Percentiles rank a stretch among this genome's conserved stretches.
Evolutionary conservation across 352 stramenopile genomes (phyloP).

Genomic region (Thraustotheca clavata): DNA sequence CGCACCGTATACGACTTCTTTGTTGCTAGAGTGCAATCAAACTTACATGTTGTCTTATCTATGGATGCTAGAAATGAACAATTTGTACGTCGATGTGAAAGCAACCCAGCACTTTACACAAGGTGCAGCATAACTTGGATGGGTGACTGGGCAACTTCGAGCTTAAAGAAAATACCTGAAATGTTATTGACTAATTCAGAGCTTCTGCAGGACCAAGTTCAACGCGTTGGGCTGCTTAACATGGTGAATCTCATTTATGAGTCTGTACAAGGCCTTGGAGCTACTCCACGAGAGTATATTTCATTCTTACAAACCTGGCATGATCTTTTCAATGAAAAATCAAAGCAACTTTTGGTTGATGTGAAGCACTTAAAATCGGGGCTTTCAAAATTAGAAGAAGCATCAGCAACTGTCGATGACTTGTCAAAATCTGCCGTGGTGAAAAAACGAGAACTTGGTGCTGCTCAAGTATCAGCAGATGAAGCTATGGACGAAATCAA

Average conservation of each 20-base stretch:
- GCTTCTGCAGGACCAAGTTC: conserved; percentile 49
- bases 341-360: conserved; percentile 77
- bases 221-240: conserved; percentile 31
- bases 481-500: conserved; percentile 94
- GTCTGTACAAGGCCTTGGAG: conserved; percentile 54
- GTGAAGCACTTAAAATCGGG: conserved; percentile 85
- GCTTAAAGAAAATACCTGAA: conserved; percentile 70
- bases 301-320: conserved; percentile 79
- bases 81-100: conserved; percentile 87
- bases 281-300: conserved; percentile 79
- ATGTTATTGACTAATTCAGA: conserved; percentile 41
- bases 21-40: conserved; percentile 77
- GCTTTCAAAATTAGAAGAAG: conserved; percentile 87
- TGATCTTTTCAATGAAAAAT: conserved; percentile 62
- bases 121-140: conserved; percentile 90
- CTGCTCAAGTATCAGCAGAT: conserved; percentile 85
- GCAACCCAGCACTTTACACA: conserved; percentile 91
- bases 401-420: conserved; percentile 85
- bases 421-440: conserved; percentile 77
- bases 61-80: conserved; percentile 63
- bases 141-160: conserved; percentile 77
- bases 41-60: conserved; percentile 81
- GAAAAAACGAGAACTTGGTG: conserved; percentile 86
- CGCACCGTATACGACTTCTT: conserved; percentile 93
- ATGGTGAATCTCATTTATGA: conserved; percentile 46